Conservation (phyloP, 2,329 filamentous ascomycete genomes). For the Penicillium janthinellum region DNA sequence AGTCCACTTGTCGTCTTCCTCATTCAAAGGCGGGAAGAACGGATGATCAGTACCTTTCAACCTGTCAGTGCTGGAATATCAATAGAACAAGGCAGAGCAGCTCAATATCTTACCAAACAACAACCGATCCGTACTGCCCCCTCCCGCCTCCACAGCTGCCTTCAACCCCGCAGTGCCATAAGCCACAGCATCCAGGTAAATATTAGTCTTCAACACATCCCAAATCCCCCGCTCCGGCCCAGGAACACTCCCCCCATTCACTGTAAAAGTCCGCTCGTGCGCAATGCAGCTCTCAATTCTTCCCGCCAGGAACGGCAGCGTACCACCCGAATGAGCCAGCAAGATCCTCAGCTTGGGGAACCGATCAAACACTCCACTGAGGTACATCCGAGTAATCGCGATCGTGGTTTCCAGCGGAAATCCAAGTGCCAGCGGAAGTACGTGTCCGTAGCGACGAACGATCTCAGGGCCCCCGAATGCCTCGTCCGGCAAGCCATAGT, state of each 20-base stretch:
- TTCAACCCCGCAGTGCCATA: slow-evolving; percentile 62
- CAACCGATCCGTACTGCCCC: slow-evolving; percentile 40
- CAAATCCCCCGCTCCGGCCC: slow-evolving; percentile 61
- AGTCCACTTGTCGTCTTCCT: slow-evolving; percentile 43
- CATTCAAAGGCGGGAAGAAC: slow-evolving; percentile 47
- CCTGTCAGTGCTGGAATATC: slow-evolving; percentile 8
- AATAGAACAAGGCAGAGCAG: not conserved
- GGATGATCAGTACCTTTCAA: slow-evolving; percentile 47
- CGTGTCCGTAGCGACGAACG: slow-evolving; percentile 76
- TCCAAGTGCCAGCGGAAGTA: slow-evolving; percentile 79
- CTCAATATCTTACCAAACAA: slow-evolving; percentile 40
- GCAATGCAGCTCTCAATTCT: slow-evolving; percentile 83
- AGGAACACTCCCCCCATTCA: slow-evolving; percentile 63
- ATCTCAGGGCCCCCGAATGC: slow-evolving; percentile 79
- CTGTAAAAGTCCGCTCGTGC: slow-evolving; percentile 76
- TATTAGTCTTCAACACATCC: slow-evolving; percentile 71
- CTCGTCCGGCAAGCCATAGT: slow-evolving; percentile 80
- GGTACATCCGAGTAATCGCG: slow-evolving; percentile 80
- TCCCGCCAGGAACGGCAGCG: slow-evolving; percentile 83
- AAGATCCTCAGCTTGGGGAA: slow-evolving; percentile 71
- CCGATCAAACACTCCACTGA: slow-evolving; percentile 82
- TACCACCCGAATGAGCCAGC: slow-evolving; percentile 85
- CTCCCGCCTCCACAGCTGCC: slow-evolving; percentile 73
- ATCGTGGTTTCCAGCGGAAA: slow-evolving; percentile 95
- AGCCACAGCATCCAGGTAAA: slow-evolving; percentile 75